Percentiles rank a stretch among this genome's conserved stretches.
Evolutionary conservation across 75 land plant species (phyloP).

Genomic region (Pinus albicaulis): DNA sequence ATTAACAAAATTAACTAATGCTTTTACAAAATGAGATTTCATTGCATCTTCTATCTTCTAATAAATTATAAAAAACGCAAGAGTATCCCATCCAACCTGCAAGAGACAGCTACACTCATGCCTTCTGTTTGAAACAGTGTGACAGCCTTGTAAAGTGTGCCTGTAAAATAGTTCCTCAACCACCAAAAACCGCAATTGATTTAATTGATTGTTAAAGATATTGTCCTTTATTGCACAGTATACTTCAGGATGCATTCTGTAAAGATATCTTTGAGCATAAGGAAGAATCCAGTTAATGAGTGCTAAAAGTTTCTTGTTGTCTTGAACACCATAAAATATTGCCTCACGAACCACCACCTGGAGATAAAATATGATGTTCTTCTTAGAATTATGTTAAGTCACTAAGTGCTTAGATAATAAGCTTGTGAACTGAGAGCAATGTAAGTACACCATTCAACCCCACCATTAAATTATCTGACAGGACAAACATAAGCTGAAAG

Average conservation of each 20-base stretch:
- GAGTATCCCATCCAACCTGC: slow-evolving; percentile 41
- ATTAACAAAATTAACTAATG: neutral
- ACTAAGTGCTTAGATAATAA: neutral
- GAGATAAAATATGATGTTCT: slow-evolving; percentile 4
- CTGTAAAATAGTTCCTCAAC: slow-evolving; percentile 65
- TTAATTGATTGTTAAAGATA: slow-evolving; percentile 25
- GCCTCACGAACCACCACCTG: slow-evolving; percentile 87
- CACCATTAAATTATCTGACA: neutral
- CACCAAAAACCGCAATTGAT: slow-evolving; percentile 35
- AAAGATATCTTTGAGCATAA: slow-evolving; percentile 81
- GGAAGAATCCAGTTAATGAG: slow-evolving; percentile 77
- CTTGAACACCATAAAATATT: slow-evolving; percentile 55
- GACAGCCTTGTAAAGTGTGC: slow-evolving; percentile 49
- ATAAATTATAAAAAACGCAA: neutral
- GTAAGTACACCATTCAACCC: neutral
- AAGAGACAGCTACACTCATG: slow-evolving; percentile 57
- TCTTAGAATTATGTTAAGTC: neutral
- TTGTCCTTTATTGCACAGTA: slow-evolving; percentile 42
- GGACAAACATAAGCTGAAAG: neutral
- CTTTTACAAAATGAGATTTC: neutral
- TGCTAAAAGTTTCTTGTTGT: slow-evolving; percentile 29
- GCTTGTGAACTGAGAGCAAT: neutral
- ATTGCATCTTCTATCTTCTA: neutral
- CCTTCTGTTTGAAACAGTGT: slow-evolving; percentile 34
- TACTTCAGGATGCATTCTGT: slow-evolving; percentile 37